phyloP scores from a whole-genome alignment of 108 stramenopile species.

The Nannochloropsis gaditana region DNA sequence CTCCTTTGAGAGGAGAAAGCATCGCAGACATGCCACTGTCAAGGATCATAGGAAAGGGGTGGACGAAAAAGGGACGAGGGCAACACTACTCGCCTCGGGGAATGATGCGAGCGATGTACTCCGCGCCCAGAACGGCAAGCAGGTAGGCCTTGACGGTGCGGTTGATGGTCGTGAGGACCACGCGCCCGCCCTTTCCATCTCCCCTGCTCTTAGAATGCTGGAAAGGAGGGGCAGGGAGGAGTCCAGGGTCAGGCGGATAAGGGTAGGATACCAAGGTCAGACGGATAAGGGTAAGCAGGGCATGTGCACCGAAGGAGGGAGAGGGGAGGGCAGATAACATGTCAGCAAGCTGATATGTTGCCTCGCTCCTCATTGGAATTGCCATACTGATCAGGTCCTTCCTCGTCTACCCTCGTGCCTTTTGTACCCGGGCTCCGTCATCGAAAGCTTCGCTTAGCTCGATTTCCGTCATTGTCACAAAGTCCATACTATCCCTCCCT shows the following conservation, averaged over 20 bases:
- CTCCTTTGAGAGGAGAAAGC: too few species aligned
- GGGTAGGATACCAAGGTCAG: too few species aligned
- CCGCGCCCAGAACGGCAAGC: slow-evolving; percentile 71
- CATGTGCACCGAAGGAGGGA: too few species aligned
- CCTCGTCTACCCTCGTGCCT: too few species aligned
- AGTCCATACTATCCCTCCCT: slow-evolving; percentile 64
- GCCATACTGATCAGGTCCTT: too few species aligned
- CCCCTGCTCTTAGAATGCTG: slow-evolving; percentile 73
- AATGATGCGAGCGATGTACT: slow-evolving; percentile 54
- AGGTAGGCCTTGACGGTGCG: slow-evolving; percentile 64
- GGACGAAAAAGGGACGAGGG: not conserved
- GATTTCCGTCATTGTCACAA: slow-evolving; percentile 47
- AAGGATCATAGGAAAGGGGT: not conserved
- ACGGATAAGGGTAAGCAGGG: too few species aligned
- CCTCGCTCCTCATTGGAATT: too few species aligned
- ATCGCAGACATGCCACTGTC: not conserved
- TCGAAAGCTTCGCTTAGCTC: too few species aligned
- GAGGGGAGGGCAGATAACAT: too few species aligned
- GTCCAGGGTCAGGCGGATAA: too few species aligned
- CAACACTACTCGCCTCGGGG: not conserved
- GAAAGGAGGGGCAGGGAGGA: slow-evolving; percentile 32
- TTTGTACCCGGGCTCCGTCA: too few species aligned
- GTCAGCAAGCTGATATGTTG: too few species aligned
- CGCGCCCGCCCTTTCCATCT: slow-evolving; percentile 63
- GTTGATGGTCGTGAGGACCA: slow-evolving; percentile 80